These are phyloP conservation scores for Penicillium sclerotigenum DNA, from an alignment of 2,329 filamentous ascomycete species.

Conservation along the genomic window DNA sequence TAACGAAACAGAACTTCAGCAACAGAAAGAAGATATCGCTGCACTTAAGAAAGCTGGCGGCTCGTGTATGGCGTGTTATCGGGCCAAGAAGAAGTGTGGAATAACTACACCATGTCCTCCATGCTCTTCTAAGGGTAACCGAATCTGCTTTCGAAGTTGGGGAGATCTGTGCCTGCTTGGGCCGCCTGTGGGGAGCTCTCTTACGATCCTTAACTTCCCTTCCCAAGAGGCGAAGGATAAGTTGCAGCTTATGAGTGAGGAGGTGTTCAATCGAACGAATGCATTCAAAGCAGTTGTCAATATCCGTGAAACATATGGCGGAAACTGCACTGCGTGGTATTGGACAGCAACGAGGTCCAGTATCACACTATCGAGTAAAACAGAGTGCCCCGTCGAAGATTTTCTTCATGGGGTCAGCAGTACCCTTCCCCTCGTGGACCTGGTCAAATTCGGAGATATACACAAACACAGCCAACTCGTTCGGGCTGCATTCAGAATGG, in stretches of 20 bases:
- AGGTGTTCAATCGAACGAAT: neutral
- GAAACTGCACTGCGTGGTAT: conserved; percentile 6
- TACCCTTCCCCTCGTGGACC: conserved; percentile 1
- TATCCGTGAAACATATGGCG: conserved; percentile 9
- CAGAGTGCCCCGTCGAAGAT: neutral
- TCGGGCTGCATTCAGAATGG: conserved; percentile 12
- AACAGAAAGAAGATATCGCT: conserved; percentile 16
- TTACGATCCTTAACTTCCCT: neutral
- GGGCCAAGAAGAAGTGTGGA: conserved; percentile 29
- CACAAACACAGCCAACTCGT: conserved; percentile 5
- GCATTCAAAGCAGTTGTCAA: conserved; percentile 9
- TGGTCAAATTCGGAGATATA: conserved; percentile 4
- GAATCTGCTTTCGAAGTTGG: conserved; percentile 23
- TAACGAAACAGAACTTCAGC: conserved; percentile 12
- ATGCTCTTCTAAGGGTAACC: conserved; percentile 13
- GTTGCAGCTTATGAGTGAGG: conserved; percentile 4
- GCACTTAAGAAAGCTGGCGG: conserved; percentile 26
- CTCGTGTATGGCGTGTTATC: conserved; percentile 29
- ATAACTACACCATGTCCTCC: conserved; percentile 16
- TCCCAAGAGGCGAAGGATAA: neutral
- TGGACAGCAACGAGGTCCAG: conserved; percentile 4
- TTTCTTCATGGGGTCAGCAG: conserved; percentile 7
- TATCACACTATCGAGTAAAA: neutral
- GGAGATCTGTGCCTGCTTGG: conserved; percentile 18
- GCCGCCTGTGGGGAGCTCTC: neutral